A percentile compares a stretch with the other conserved stretches of the same genome.
phyloP scores from a whole-genome alignment of 768 basidiomycete genomes.

The Piloderma croceum region DNA sequence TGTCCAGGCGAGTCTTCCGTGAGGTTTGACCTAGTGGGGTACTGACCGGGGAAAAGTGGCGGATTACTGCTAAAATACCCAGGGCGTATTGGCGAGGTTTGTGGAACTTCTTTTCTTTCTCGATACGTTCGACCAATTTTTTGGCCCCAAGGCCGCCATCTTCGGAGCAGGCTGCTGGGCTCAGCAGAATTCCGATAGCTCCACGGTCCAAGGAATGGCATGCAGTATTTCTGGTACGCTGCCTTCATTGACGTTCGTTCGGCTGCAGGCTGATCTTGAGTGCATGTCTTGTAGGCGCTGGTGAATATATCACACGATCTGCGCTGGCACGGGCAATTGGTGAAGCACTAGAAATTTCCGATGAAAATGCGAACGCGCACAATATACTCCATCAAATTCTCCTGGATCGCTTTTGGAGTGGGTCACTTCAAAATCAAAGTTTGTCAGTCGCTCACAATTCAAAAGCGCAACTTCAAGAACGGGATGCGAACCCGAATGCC shows the following conservation, averaged over 20 bases:
- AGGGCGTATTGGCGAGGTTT: conserved; percentile 73
- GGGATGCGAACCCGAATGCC: conserved; percentile 44
- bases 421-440: no score
- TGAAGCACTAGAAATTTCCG: conserved; percentile 31
- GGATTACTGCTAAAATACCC: conserved; percentile 73
- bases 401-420: conserved; percentile 46
- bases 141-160: conserved; percentile 48
- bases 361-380: conserved; percentile 40
- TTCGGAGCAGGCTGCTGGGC: conserved; percentile 81
- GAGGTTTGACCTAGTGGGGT: neutral
- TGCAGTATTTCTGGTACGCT: conserved; percentile 64
- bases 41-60: conserved; percentile 42
- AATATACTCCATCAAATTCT: conserved; percentile 43
- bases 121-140: neutral
- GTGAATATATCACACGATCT: conserved; percentile 61
- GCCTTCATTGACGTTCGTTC: conserved; percentile 7
- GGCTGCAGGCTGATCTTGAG: conserved; percentile 1
- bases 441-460: conserved; percentile 1
- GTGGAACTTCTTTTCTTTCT: neutral
- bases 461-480: conserved; percentile 35
- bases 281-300: conserved; percentile 43
- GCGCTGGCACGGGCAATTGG: conserved; percentile 52
- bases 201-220: conserved; percentile 37
- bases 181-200: conserved; percentile 22
- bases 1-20: conserved; percentile 53